Evolutionary conservation across 2,329 filamentous ascomycete species (phyloP), one percentile per base, ranked within the genome.

Genomic region (Aspergillus hortae): DNA sequence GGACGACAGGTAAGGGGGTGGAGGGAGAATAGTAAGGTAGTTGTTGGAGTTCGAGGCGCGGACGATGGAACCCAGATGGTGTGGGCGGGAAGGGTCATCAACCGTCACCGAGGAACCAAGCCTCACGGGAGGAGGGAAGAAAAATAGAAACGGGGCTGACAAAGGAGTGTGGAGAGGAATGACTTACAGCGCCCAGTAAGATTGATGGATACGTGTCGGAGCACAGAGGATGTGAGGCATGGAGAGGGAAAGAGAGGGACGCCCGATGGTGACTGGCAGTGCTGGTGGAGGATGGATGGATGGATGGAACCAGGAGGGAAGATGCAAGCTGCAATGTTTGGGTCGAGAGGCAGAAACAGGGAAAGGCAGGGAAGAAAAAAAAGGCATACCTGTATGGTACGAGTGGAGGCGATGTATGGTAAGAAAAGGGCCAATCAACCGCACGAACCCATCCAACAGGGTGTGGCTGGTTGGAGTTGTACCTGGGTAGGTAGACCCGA

Each of bases 301-400:
- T 48, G 30, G 21, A 27, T 47, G 45, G 27, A 30, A 47, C 19
- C 46, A 46, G 44, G 40, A 44, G 53, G 33, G 25, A 41, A 19
- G 21, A 33, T 30, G 46, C 7, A 15, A 36, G 12, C 38, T 17
- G 21, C 27, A 10, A 30, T 30, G 27, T 30, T 30, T 30, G 27
- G 41, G 23, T 30, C 38, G 19, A 51, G 11, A 35, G 19, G 30
- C 41, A 25, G 49, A 35, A 40, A n/a, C 7, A n/a, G 32, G 23
- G 21, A 19, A 48, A 30, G 14, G 33, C 11, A n/a, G 30, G 36
- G 46, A 47, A 40, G 46, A 30, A 49, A 46, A 23, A 23, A 25
- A 36, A 32, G 33, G 23, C 23, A 5, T 23, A 23, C 6, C 23
- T 19, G 19, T 19, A 19, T 19, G 19, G 6, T 30, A 30, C 27